Base-by-base conservation (phyloP, 2,329 filamentous ascomycete species). In the Stachybotrys chartarum region DNA sequence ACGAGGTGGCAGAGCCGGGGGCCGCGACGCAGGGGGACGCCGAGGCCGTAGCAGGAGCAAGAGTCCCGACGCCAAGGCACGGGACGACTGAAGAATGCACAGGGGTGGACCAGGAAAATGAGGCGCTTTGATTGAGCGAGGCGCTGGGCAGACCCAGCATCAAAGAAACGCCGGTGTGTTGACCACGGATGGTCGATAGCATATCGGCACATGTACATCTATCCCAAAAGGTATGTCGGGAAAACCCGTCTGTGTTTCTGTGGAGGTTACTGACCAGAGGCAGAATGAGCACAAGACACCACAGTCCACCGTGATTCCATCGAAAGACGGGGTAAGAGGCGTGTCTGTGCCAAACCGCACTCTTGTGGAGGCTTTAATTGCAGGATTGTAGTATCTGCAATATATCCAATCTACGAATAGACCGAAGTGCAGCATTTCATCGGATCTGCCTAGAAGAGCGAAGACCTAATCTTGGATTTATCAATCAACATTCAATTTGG, bases 1-100 rank as follows among this genome's bases (percentile, higher is more conserved):
- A 1, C 66, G 70, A 1, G 67, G 68, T 10, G 73, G 71, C 18
- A 69, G 73, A 35, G 69, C 63, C 4, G 67, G 70, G 3, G 72
- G 73, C 14, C 35, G 35, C 35, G 35, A 42, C 8, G 35, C 10
- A 42, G 70, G 72, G 3, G 67, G 77, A 39, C 72, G 75, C 57
- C 70, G 74, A 57, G 73, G 75, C 44, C 65, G 80, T 55, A 78
- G 76, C 59, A 73, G 80, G 50, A 81, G 78, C 62, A 69, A 76
- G 48, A 80, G 78, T 56, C 78, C 77, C 3, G 74, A 67, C 6
- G 71, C 62, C 12, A 73, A 72, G 63, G 68, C 70, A 32, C 35
- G 35, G 14, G 35, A 42, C 42, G 12, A 50, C 44, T 47, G 16
- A 47, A 18, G 24, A 30, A 54, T 14, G 24, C 24, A 24, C 24